Conservation (phyloP, 495 filamentous ascomycete genomes). For the Umbilicaria muhlenbergii region DNA sequence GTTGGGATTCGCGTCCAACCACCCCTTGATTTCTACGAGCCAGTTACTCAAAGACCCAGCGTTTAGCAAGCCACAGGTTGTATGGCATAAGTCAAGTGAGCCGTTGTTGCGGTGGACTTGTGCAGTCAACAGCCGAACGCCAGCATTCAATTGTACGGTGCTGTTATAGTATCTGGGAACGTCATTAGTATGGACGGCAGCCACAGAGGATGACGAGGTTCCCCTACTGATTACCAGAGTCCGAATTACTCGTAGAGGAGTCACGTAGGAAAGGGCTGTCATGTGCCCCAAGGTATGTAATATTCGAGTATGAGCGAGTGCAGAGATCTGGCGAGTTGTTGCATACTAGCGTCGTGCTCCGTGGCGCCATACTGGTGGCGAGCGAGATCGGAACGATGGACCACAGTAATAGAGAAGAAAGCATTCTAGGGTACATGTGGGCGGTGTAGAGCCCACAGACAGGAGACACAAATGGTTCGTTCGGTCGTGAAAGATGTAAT, state of each 20-base stretch:
- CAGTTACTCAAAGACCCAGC: conserved; percentile 47
- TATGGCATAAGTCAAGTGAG: conserved; percentile 51
- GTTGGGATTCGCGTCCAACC: conserved; percentile 52
- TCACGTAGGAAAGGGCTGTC: conserved; percentile 44
- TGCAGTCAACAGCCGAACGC: conserved; percentile 53
- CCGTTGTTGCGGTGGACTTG: conserved; percentile 50
- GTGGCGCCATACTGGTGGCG: too few species aligned
- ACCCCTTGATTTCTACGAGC: conserved; percentile 44
- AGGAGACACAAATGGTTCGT: too few species aligned
- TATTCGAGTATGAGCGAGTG: conserved; percentile 40
- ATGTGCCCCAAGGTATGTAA: conserved; percentile 51
- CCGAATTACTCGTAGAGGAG: conserved; percentile 30
- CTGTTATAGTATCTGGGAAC: conserved; percentile 42
- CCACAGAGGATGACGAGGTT: background rate
- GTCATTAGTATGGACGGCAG: background rate
- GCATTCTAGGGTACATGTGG: too few species aligned
- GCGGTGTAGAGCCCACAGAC: too few species aligned
- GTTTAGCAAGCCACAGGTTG: conserved; percentile 44
- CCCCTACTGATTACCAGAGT: conserved; percentile 47
- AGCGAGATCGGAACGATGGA: too few species aligned
- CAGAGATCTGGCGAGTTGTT: conserved; percentile 49
- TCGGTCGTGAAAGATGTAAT: too few species aligned
- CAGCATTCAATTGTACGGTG: conserved; percentile 52
- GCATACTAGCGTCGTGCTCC: conserved; percentile 20
- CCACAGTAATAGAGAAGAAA: too few species aligned